Conservation (phyloP, 2,329 filamentous ascomycete species). For the Drechslerella dactyloides region DNA sequence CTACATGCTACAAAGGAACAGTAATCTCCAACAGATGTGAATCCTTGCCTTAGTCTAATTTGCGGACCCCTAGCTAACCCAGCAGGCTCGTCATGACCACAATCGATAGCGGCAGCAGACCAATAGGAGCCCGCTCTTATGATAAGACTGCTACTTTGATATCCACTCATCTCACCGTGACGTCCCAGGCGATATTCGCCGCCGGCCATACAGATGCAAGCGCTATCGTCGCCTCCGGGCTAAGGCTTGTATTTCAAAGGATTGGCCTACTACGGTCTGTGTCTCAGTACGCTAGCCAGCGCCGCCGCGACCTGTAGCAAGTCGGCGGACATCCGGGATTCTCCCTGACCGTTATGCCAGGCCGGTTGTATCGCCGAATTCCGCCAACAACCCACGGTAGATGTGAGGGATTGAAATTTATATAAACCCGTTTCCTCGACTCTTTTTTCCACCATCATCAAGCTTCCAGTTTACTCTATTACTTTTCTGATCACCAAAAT, state of each 20-base stretch:
- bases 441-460: neutral
- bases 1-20: too few relatives aligned
- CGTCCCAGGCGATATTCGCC: too few relatives aligned
- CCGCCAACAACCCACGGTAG: too few relatives aligned
- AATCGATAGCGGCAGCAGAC: too few relatives aligned
- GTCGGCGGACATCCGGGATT: neutral
- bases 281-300: neutral
- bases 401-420: neutral
- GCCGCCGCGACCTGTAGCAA: neutral
- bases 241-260: slow-evolving; percentile 3
- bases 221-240: neutral
- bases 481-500: neutral
- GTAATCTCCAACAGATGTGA: too few relatives aligned
- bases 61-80: too few relatives aligned
- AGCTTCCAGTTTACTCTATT: neutral
- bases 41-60: too few relatives aligned
- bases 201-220: neutral
- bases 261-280: neutral
- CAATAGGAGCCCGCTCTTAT: too few relatives aligned
- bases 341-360: neutral
- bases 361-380: neutral
- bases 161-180: too few relatives aligned
- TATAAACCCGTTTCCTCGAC: neutral
- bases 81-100: too few relatives aligned
- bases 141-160: too few relatives aligned